These are phyloP conservation scores for Stemphylium lycopersici DNA, from an alignment of 2,329 filamentous ascomycete genomes.

Conservation along the genomic window DNA sequence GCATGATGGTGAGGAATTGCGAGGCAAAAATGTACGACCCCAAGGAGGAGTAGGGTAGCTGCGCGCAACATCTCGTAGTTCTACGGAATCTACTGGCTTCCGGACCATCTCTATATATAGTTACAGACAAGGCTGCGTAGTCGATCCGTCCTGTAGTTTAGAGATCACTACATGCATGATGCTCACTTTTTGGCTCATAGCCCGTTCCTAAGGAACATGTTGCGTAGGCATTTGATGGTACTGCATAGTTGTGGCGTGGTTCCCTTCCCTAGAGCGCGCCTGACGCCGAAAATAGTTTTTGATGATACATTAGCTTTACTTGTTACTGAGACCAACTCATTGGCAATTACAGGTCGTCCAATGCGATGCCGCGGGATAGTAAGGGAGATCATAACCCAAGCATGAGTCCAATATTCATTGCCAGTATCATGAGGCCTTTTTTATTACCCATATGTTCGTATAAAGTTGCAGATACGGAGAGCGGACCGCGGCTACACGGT, in stretches of 20 bases:
- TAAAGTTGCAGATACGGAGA: no score
- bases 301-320: neutral
- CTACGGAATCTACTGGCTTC: neutral
- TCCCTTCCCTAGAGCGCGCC: neutral
- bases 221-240: neutral
- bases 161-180: neutral
- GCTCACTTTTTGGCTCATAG: neutral
- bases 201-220: neutral
- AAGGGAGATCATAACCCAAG: no score
- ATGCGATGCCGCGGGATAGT: no score
- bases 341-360: no score
- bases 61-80: slow-evolving; percentile 21
- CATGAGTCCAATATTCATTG: no score
- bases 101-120: neutral
- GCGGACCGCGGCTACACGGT: no score
- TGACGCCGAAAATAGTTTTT: neutral
- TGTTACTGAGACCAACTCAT: neutral
- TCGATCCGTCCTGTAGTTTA: neutral
- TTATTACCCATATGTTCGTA: no score
- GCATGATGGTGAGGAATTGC: slow-evolving; percentile 5
- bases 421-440: no score
- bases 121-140: neutral
- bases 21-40: slow-evolving; percentile 9
- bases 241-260: neutral
- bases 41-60: slow-evolving; percentile 5